phyloP scores from a whole-genome alignment of 2,329 filamentous ascomycete species.

The Septoria petroselini region DNA sequence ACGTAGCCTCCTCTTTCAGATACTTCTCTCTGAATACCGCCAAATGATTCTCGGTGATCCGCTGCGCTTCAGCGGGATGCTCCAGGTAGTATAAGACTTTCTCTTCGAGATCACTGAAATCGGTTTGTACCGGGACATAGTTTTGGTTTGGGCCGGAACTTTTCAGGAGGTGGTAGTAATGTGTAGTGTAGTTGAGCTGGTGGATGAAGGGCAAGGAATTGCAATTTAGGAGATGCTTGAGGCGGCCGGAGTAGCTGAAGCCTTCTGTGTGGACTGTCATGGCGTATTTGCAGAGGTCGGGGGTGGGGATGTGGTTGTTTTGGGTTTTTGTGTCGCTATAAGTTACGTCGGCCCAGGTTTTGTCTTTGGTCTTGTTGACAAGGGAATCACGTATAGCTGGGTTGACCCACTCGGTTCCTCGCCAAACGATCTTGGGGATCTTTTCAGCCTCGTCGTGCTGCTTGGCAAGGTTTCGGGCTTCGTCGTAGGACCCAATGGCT shows the following conservation, averaged over 20 bases:
- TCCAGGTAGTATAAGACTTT: conserved; percentile 23
- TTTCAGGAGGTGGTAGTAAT: conserved; percentile 26
- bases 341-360: conserved; percentile 40
- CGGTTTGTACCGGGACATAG: conserved; percentile 22
- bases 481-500: conserved; percentile 18
- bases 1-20: conserved; percentile 29
- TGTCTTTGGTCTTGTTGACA: conserved; percentile 31
- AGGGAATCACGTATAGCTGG: conserved; percentile 33
- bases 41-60: conserved; percentile 29
- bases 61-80: conserved; percentile 20
- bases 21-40: conserved; percentile 32
- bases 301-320: conserved; percentile 16
- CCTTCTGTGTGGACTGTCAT: conserved; percentile 35
- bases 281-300: conserved; percentile 30
- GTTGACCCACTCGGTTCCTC: conserved; percentile 33
- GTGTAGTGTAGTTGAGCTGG: conserved; percentile 26
- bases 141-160: conserved; percentile 27
- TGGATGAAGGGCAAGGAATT: conserved; percentile 27
- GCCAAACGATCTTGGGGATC: conserved; percentile 34
- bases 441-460: conserved; percentile 23
- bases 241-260: conserved; percentile 28
- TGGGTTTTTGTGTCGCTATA: conserved; percentile 24
- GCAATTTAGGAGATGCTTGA: conserved; percentile 32
- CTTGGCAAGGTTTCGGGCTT: conserved; percentile 12
- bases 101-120: conserved; percentile 26